These are phyloP conservation scores for Melanomma pulvis-pyrius DNA, from an alignment of 495 filamentous ascomycete genomes.

Conservation along the genomic window DNA sequence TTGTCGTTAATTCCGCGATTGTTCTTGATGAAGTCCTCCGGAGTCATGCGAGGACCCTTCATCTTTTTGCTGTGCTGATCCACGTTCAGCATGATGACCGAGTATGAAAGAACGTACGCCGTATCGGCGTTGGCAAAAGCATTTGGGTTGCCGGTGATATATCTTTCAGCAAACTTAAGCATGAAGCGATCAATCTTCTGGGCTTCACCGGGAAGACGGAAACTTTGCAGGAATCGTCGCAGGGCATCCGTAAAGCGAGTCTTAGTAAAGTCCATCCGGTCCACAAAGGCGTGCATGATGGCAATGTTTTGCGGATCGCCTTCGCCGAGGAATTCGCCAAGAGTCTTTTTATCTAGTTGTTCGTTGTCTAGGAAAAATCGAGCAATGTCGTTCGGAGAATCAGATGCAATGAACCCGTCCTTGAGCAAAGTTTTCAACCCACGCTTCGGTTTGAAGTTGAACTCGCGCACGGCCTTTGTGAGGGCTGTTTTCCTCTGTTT, in stretches of 20 bases:
- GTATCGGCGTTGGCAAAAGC: constrained; percentile 98
- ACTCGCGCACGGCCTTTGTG: constrained; percentile 82
- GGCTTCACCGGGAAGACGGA: constrained; percentile 92
- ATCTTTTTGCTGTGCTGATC: constrained; percentile 91
- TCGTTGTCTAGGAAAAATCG: constrained; percentile 75
- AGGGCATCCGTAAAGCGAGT: constrained; percentile 92
- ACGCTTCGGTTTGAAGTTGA: constrained; percentile 97
- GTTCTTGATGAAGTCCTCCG: constrained; percentile 97
- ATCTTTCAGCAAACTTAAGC: constrained; percentile 97
- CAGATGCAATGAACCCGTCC: constrained; percentile 81
- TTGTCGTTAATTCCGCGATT: constrained; percentile 98
- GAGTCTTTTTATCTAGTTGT: constrained; percentile 81
- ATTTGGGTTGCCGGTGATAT: constrained; percentile 91
- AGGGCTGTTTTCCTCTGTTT: constrained; percentile 93
- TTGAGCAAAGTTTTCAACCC: constrained; percentile 82
- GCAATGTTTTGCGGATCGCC: constrained; percentile 89
- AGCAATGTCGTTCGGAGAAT: constrained; percentile 80
- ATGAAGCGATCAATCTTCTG: constrained; percentile 99
- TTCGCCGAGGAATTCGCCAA: constrained; percentile 95
- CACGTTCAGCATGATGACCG: constrained; percentile 72
- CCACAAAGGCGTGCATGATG: constrained; percentile 98
- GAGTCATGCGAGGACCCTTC: constrained; percentile 80
- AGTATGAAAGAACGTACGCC: constrained; percentile 93
- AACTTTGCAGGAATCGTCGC: constrained; percentile 88
- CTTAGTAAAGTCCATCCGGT: constrained; percentile 91